Evolutionary conservation across 2,329 filamentous ascomycete species (phyloP).

Genomic region (Colletotrichum cordylinicola): DNA sequence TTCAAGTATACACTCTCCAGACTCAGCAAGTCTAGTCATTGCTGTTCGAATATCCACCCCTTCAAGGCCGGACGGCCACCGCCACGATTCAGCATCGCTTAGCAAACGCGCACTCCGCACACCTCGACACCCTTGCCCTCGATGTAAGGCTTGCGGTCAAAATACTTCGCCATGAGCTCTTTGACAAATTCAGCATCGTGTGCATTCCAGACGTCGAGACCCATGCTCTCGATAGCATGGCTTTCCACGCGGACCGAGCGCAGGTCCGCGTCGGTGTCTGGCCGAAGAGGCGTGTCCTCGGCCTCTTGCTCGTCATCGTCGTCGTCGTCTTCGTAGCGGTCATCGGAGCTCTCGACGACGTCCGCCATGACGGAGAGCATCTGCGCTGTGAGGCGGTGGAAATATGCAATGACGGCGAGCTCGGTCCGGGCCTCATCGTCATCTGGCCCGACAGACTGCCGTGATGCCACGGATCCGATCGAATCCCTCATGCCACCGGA

Average conservation of each 20-base stretch:
- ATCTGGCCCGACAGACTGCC: slow-evolving; percentile 24
- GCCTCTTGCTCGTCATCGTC: slow-evolving; percentile 30
- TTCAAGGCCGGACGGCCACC: background rate
- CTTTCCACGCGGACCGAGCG: slow-evolving; percentile 61
- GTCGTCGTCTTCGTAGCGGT: slow-evolving; percentile 46
- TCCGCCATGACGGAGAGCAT: slow-evolving; percentile 68
- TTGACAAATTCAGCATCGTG: slow-evolving; percentile 72
- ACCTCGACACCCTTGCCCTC: slow-evolving; percentile 75
- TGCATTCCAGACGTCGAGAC: slow-evolving; percentile 79
- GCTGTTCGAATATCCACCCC: background rate
- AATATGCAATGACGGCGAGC: slow-evolving; percentile 79
- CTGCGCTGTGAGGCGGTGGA: slow-evolving; percentile 75
- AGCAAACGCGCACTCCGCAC: slow-evolving; percentile 77
- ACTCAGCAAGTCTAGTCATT: background rate
- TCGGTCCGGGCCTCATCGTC: slow-evolving; percentile 59
- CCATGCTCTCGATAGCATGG: slow-evolving; percentile 73
- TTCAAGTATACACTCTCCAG: background rate
- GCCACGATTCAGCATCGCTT: background rate
- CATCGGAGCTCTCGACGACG: slow-evolving; percentile 58
- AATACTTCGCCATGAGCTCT: slow-evolving; percentile 69
- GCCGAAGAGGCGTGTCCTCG: slow-evolving; percentile 31
- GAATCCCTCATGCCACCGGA: slow-evolving; percentile 46
- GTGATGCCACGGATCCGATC: slow-evolving; percentile 45
- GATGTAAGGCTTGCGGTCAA: slow-evolving; percentile 66
- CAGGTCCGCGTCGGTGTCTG: slow-evolving; percentile 28